Conservation (phyloP, 2,329 filamentous ascomycete species). For the Fonsecaea pedrosoi region DNA sequence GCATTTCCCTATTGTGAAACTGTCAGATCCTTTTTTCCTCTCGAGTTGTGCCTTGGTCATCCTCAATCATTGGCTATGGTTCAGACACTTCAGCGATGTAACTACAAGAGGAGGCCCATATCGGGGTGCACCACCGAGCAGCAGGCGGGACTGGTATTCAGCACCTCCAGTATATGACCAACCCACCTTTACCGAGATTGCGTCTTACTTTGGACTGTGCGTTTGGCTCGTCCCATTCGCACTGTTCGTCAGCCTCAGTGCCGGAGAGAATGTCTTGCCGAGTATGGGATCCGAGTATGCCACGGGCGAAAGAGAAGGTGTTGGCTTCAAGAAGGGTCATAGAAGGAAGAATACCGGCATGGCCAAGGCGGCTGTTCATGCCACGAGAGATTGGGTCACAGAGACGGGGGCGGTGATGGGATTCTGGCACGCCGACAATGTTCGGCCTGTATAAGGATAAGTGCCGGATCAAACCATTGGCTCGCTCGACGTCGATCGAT, state of each 20-base stretch:
- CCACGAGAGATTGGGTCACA: slow-evolving; percentile 64
- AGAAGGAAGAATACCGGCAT: slow-evolving; percentile 63
- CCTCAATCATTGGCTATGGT: slow-evolving; percentile 94
- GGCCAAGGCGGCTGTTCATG: slow-evolving; percentile 68
- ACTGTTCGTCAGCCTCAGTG: slow-evolving; percentile 90
- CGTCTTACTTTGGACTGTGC: slow-evolving; percentile 93
- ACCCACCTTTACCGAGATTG: slow-evolving; percentile 90
- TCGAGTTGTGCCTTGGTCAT: slow-evolving; percentile 84
- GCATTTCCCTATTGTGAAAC: slow-evolving; percentile 76
- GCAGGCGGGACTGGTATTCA: slow-evolving; percentile 46
- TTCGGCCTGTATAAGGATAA: slow-evolving; percentile 44
- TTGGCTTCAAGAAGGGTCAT: slow-evolving; percentile 42
- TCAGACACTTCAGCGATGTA: slow-evolving; percentile 80
- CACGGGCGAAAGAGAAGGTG: slow-evolving; percentile 57
- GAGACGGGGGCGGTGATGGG: slow-evolving; percentile 70
- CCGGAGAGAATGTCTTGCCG: slow-evolving; percentile 92
- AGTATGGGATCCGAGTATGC: slow-evolving; percentile 83
- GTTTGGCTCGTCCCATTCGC: slow-evolving; percentile 97
- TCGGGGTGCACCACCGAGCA: slow-evolving; percentile 55
- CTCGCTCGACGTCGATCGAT: background rate
- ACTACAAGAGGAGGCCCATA: slow-evolving; percentile 46
- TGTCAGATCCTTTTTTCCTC: slow-evolving; percentile 86
- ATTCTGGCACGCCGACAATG: slow-evolving; percentile 65
- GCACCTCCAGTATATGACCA: slow-evolving; percentile 51
- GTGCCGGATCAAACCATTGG: slow-evolving; percentile 39